Conservation (phyloP, 1,139 yeast genomes). For the Candida mesenterica region DNA sequence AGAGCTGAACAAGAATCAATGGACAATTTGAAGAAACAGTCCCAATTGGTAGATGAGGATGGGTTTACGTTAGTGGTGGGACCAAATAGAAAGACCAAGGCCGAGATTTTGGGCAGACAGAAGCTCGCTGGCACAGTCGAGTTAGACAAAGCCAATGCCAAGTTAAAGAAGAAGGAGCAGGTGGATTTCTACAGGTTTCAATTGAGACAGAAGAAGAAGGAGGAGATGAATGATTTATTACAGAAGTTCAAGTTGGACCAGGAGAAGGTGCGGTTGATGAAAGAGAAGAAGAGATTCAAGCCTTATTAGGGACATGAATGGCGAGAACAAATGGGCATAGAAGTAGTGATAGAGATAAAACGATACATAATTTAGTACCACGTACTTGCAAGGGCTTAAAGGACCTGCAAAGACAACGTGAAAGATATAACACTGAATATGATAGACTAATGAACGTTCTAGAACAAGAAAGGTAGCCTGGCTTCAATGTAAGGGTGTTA, state of each 20-base stretch:
- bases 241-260: conserved; percentile 87
- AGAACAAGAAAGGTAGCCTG: too few relatives aligned
- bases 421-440: too few relatives aligned
- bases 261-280: conserved; percentile 74
- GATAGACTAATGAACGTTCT: too few relatives aligned
- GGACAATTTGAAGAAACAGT: conserved; percentile 54
- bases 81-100: conserved; percentile 75
- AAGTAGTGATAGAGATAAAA: too few relatives aligned
- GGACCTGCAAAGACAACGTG: too few relatives aligned
- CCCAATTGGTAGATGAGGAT: conserved; percentile 78
- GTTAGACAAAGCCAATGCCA: conserved; percentile 44
- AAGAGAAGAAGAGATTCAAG: conserved; percentile 75
- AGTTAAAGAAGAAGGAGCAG: conserved; percentile 76
- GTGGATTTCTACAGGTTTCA: conserved; percentile 95
- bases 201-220: conserved; percentile 87
- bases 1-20: conserved; percentile 65
- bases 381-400: too few relatives aligned
- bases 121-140: conserved; percentile 45
- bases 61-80: conserved; percentile 93
- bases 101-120: conserved; percentile 60
- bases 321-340: not conserved
- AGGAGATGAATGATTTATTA: conserved; percentile 84
- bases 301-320: conserved; percentile 54
- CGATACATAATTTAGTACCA: too few relatives aligned
- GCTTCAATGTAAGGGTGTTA: too few relatives aligned